Evolutionary conservation across 768 basidiomycete genomes (phyloP), one percentile per base, ranked within the genome.

Genomic region (Suillus ampliporus): DNA sequence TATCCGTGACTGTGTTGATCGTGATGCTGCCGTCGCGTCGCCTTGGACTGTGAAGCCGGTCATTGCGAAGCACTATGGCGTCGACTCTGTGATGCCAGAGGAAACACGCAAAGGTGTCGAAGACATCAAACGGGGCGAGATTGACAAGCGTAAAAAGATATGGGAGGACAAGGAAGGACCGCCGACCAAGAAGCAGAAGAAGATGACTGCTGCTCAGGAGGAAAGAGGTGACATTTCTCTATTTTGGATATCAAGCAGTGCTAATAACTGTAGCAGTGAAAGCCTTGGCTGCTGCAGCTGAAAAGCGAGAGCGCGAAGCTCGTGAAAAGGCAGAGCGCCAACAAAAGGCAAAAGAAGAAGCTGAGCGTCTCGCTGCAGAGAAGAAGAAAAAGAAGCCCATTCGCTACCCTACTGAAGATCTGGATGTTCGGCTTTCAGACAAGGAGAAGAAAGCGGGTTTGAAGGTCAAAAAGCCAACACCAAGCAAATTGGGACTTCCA

Each of bases 11-110:
- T 97, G 95, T 69, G 91, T 99, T 3, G 91, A 94, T 70, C 89
- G 97, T 38, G 95, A 97, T 67, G 84, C 94, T 17, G 91, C 94
- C 10, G 90, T 97, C 31, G 95, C 94, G 9, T 93, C 94, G 1
- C 97, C 97, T 7, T 99, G 97, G 97, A 90, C 89, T 2, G 95
- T 99, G 35, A 98, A 98, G 74, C 86, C 86, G 2, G 78, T 82
- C 7, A 91, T 99, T 61, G 96, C 95, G 1, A 84, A 84, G 62
- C 86, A 89, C 59, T 97, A 95, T 76, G 92, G 91, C 13, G 89
- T 99, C 35, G 87, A 90, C 64, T 87, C 86, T 28, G 81, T 91
- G 58, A 95, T 96, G 91, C 88, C 94, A 0, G 94, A 92, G 67
- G 92, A 89, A 70, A 90, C 90, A 28, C 85, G 89, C 53, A 88